Evolutionary conservation across 2,329 filamentous ascomycete genomes (phyloP), one percentile per base, ranked within the genome.

Genomic region (Penicillium sp.): DNA sequence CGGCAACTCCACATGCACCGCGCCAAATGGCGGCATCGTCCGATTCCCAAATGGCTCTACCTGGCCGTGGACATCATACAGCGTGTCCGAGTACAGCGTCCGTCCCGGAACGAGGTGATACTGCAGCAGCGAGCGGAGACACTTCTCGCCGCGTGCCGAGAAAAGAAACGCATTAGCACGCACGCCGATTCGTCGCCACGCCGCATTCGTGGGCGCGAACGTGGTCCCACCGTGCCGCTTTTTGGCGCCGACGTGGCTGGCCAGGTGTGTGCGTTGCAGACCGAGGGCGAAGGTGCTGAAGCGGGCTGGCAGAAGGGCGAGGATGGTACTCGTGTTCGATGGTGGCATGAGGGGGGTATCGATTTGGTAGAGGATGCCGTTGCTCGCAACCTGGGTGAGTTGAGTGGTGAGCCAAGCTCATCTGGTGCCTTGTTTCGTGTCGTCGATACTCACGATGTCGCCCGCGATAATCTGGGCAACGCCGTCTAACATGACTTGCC

Each of bases 151-250:
- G 36, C 75, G 77, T 18, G 78, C 72, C 43, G 84, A 86, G 75
- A 96, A 96, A 3, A 96, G 74, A 75, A 94, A 96, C 15, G 82
- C 86, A 59, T 91, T 94, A 55, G 84, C 79, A 39, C 64, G 73
- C 1, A 79, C 76, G 0, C 88, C 87, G 1, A 96, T 81, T 50
- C 79, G 79, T 54, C 76, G 60, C 71, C 91, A 95, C n/a, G 89
- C 90, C 4, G 67, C 69, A 74, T 96, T 95, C 31, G 77, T 80
- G 0, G 90, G 89, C 0, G 85, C 86, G 56, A 95, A 94, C 45
- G 93, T 61, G 2, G 89, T 95, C 26, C 81, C 80, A 23, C 87
- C 87, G 69, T 70, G 38, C 67, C 74, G 70, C 52, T 77, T 72
- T 15, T 23, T 16, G 1, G 26, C 20, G 38, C 83, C 71, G 42